These are phyloP conservation scores for Sporisorium scitamineum DNA, from an alignment of 1,284 basidiomycete species.

Conservation along the genomic window DNA sequence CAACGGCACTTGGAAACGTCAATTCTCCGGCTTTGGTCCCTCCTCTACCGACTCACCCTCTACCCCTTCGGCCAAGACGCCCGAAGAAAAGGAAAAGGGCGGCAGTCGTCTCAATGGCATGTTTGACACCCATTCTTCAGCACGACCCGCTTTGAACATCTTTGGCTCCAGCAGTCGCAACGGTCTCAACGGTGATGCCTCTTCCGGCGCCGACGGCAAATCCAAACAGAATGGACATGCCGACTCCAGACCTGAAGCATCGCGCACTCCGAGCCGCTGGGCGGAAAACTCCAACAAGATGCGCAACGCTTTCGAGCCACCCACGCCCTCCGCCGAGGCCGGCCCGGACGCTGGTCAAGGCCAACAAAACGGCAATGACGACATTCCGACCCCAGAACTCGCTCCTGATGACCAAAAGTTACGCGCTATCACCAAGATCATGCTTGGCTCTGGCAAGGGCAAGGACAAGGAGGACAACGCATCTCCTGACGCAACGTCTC, in stretches of 20 bases:
- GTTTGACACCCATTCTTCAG: slow-evolving; percentile 19
- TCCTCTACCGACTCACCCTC: slow-evolving; percentile 9
- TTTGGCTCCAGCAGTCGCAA: slow-evolving; percentile 23
- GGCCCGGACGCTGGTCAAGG: neutral
- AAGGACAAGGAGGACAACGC: slow-evolving; percentile 12
- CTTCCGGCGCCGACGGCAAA: slow-evolving; percentile 10
- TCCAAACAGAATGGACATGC: slow-evolving; percentile 15
- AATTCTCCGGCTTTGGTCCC: slow-evolving; percentile 36
- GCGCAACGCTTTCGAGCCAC: slow-evolving; percentile 48
- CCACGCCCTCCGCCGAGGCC: slow-evolving; percentile 29
- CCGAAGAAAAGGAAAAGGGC: slow-evolving; percentile 25
- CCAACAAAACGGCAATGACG: slow-evolving; percentile 16
- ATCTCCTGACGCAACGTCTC: slow-evolving; percentile 18
- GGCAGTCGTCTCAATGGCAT: slow-evolving; percentile 23
- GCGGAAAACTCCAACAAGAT: slow-evolving; percentile 46
- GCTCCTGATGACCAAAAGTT: slow-evolving; percentile 40
- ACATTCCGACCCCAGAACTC: slow-evolving; percentile 41
- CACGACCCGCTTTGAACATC: slow-evolving; percentile 34
- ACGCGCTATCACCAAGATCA: slow-evolving; percentile 55
- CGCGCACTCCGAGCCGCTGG: slow-evolving; percentile 30
- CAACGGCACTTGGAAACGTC: slow-evolving; percentile 34
- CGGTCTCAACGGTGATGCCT: slow-evolving; percentile 17
- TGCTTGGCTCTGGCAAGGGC: slow-evolving; percentile 37
- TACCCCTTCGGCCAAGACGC: slow-evolving; percentile 21
- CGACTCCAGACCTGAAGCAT: slow-evolving; percentile 9